Percentiles rank a stretch among this genome's conserved stretches.
Conservation (phyloP, 371 early-diverging fungal genomes). For the Rhizopus stolonifer region DNA sequence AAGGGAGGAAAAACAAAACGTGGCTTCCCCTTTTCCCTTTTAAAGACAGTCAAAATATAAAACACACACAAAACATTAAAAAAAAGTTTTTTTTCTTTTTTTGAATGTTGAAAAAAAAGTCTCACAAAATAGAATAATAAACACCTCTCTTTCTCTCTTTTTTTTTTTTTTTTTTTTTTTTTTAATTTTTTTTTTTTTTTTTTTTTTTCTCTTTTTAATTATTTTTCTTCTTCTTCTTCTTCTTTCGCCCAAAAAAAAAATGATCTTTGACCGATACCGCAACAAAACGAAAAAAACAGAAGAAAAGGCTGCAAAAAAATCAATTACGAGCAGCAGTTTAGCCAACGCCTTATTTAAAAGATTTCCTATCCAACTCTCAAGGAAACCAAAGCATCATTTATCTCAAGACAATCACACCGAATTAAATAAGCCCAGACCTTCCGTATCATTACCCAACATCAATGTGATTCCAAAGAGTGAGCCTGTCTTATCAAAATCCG, state of each 20-base stretch:
- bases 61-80: no score
- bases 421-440: conserved; percentile 30
- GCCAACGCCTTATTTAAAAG: conserved; percentile 37
- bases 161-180: no score
- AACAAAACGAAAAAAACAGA: conserved; percentile 29
- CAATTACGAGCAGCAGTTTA: conserved; percentile 15
- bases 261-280: conserved; percentile 44
- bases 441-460: conserved; percentile 40
- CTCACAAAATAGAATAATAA: no score
- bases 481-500: not conserved
- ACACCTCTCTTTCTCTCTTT: no score
- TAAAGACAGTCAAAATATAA: no score
- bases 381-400: conserved; percentile 11
- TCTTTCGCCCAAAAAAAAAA: conserved; percentile 1
- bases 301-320: conserved; percentile 24
- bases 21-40: no score
- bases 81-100: no score
- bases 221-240: conserved; percentile 2
- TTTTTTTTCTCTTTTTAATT: not conserved
- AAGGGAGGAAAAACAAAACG: no score
- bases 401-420: conserved; percentile 6
- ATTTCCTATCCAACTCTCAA: conserved; percentile 22
- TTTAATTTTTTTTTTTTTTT: not conserved
- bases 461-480: conserved; percentile 1
- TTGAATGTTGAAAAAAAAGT: no score